These are phyloP conservation scores for Tricladium varicosporioides DNA, from an alignment of 2,329 filamentous ascomycete genomes.

Conservation along the genomic window DNA sequence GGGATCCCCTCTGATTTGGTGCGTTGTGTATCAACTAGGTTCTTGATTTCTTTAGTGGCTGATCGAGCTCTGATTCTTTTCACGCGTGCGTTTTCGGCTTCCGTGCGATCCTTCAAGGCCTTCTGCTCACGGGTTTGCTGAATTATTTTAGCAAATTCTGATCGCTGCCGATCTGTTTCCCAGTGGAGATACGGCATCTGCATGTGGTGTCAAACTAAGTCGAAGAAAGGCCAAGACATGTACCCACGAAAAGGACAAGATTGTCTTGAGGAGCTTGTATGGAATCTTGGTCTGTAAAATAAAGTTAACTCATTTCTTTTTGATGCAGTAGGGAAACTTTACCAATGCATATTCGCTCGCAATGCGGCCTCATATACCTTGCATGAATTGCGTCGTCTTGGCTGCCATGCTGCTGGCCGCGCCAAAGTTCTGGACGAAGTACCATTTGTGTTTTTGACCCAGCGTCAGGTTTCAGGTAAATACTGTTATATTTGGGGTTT, in stretches of 20 bases:
- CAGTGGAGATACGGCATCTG: constrained; percentile 33
- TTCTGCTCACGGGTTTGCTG: constrained; percentile 8
- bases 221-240: not conserved
- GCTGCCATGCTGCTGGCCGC: constrained; percentile 18
- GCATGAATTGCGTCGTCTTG: constrained; percentile 16
- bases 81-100: too few relatives aligned
- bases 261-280: constrained; percentile 11
- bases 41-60: not conserved
- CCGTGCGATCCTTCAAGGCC: not conserved
- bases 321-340: not conserved
- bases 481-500: not conserved
- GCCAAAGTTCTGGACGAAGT: constrained; percentile 20
- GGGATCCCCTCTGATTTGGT: not conserved
- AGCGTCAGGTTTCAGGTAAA: constrained; percentile 7
- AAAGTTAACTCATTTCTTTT: not conserved
- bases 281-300: constrained; percentile 4
- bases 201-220: not conserved
- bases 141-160: constrained; percentile 14
- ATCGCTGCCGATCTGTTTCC: constrained; percentile 26
- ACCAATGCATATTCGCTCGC: constrained; percentile 18
- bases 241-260: constrained; percentile 19
- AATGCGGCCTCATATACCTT: constrained; percentile 22
- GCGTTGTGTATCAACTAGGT: not conserved
- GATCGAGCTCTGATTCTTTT: not conserved
- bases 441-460: constrained; percentile 17